These are phyloP conservation scores for Auricularia heimuer DNA, from an alignment of 768 basidiomycete species.

Conservation along the genomic window DNA sequence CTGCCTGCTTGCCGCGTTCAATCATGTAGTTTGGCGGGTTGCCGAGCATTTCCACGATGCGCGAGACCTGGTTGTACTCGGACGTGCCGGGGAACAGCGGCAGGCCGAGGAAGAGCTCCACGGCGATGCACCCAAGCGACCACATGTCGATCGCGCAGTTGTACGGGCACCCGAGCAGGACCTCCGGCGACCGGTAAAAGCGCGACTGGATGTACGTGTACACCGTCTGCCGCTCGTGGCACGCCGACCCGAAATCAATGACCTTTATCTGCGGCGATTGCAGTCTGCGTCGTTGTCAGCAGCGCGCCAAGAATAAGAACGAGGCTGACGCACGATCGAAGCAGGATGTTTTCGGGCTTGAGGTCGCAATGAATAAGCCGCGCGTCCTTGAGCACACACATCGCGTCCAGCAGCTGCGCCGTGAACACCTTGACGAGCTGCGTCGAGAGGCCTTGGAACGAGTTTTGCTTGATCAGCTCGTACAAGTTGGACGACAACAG, in stretches of 20 bases:
- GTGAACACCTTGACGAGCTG: constrained; percentile 99
- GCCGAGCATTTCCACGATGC: constrained; percentile 99
- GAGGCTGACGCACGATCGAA: constrained; percentile 44
- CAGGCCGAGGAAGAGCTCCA: constrained; percentile 92
- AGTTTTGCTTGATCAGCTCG: constrained; percentile 99
- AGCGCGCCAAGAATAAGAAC: constrained; percentile 1
- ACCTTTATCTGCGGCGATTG: constrained; percentile 98
- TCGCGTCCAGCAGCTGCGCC: constrained; percentile 83
- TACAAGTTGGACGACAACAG: constrained; percentile 94
- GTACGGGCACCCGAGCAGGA: constrained; percentile 89
- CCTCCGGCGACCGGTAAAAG: constrained; percentile 97
- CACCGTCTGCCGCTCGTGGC: constrained; percentile 98
- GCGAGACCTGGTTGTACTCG: constrained; percentile 96
- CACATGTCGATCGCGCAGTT: constrained; percentile 98
- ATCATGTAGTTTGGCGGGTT: constrained; percentile 88
- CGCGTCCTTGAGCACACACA: constrained; percentile 90
- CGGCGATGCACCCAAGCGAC: constrained; percentile 97
- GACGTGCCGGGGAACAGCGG: constrained; percentile 97
- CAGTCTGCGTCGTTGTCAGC: constrained; percentile 39
- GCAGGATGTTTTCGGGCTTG: constrained; percentile 95
- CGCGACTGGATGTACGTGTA: constrained; percentile 99
- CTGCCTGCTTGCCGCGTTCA: constrained; percentile 90
- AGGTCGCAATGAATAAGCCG: constrained; percentile 96
- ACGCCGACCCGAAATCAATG: constrained; percentile 98
- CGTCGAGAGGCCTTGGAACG: constrained; percentile 93